Percentiles rank a stretch among this genome's conserved stretches.
Evolutionary conservation across 1,284 basidiomycete species (phyloP).

Genomic region (Ceratobasidium papillatum): DNA sequence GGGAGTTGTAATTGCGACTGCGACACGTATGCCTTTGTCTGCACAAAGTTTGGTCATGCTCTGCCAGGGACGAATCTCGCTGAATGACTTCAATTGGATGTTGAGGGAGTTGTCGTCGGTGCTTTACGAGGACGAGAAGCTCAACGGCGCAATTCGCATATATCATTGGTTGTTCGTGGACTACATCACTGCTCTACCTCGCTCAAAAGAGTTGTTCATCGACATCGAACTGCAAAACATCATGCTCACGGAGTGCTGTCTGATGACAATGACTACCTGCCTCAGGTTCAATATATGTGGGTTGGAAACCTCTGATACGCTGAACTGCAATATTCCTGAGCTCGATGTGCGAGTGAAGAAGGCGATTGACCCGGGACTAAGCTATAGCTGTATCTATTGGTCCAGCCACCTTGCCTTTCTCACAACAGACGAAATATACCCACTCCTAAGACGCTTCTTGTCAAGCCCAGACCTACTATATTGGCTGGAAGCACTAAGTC

Average conservation of each 20-base stretch:
- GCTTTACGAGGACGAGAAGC: neutral
- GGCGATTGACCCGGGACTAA: neutral
- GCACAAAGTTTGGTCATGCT: neutral
- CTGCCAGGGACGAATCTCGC: neutral
- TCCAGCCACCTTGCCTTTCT: neutral
- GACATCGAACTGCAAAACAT: neutral
- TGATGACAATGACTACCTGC: neutral
- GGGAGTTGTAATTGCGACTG: neutral
- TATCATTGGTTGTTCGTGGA: too few relatives aligned
- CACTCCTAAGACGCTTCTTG: neutral
- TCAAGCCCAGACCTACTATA: neutral
- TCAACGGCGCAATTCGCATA: slow-evolving; percentile 8
- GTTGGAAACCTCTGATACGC: neutral
- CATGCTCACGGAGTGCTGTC: neutral
- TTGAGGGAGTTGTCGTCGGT: slow-evolving; percentile 1
- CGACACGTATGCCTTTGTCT: neutral
- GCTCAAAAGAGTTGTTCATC: neutral
- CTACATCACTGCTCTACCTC: neutral
- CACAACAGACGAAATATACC: neutral
- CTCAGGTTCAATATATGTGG: slow-evolving; percentile 19
- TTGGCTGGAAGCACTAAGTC: slow-evolving; percentile 7
- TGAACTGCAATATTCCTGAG: slow-evolving; percentile 7
- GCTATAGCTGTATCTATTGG: slow-evolving; percentile 5
- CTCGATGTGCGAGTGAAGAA: neutral
- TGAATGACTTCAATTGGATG: neutral